Evolutionary conservation across 1,284 basidiomycete species (phyloP), one percentile per base, ranked within the genome.

Genomic region (Waitea zeae): DNA sequence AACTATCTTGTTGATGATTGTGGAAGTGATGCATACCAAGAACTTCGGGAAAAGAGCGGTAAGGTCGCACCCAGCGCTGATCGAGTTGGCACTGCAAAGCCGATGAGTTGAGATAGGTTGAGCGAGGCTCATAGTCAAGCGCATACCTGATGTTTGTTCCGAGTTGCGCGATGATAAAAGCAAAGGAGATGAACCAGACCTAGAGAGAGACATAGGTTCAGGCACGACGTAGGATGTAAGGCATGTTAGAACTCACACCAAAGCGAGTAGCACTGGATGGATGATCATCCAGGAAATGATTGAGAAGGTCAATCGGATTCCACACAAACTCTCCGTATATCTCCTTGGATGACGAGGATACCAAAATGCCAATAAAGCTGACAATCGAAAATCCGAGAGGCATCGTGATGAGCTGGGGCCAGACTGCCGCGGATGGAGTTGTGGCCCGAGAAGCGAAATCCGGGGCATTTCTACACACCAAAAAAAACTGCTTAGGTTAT

Each of bases 21-120:
- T n/a, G n/a, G n/a, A n/a, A n/a, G n/a, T n/a, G n/a, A n/a, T 24
- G 56, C 64, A 19, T 42, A 71, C 70, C 48, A 90, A 74, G 57
- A 73, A 89, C 19, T 77, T 73, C 37, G 86, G 82, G 44, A 73
- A 61, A 22, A 88, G 62, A 2, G 83, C 74, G 1, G 84, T 87
- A 42, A 89, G 56, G 54, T 90, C 86, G 46, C 82, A 84, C 4
- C 87, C 83, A 3, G 84, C 84, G 24, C 73, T 78, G 43, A 89
- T 71, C 3, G 78, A 79, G 58, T 90, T 90, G 34, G 87, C 83
- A 9, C n/a, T n/a, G n/a, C n/a, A n/a, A n/a, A n/a, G n/a, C n/a
- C n/a, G n/a, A n/a, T n/a, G n/a, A n/a, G n/a, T n/a, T n/a, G n/a
- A n/a, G n/a, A n/a, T n/a, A n/a, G n/a, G n/a, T n/a, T n/a, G n/a